These are phyloP conservation scores for Diaporthe destruens DNA, from an alignment of 2,329 filamentous ascomycete genomes.

Conservation along the genomic window DNA sequence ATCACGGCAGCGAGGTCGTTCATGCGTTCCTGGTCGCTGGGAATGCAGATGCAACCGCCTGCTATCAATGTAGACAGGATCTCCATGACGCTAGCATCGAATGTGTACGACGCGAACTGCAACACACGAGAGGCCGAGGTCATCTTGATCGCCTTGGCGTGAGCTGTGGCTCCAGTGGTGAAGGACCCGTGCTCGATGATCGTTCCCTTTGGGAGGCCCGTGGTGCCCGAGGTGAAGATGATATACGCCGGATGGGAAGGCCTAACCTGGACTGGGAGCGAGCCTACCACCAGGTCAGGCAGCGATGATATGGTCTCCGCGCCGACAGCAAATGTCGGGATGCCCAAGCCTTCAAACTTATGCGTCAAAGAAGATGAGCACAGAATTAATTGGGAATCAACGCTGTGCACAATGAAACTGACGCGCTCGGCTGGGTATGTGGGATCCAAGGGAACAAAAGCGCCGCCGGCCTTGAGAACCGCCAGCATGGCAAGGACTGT, in stretches of 20 bases:
- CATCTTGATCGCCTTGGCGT: conserved; percentile 9
- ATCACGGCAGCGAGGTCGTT: conserved; percentile 64
- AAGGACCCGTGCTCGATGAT: conserved; percentile 14
- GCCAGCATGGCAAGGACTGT: conserved; percentile 9
- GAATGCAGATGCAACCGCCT: conserved; percentile 72
- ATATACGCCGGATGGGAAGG: conserved; percentile 48
- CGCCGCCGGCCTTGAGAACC: conserved; percentile 26
- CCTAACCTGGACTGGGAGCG: conserved; percentile 13
- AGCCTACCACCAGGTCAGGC: not conserved
- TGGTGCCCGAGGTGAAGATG: conserved; percentile 66
- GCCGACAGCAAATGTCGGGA: not conserved
- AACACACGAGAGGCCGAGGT: conserved; percentile 46
- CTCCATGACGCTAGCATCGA: conserved; percentile 66
- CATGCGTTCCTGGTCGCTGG: conserved; percentile 61
- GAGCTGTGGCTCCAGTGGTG: not conserved
- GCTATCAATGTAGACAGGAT: conserved; percentile 64
- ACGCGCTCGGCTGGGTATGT: conserved; percentile 41
- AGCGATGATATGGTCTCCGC: conserved; percentile 8
- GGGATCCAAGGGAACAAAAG: conserved; percentile 23
- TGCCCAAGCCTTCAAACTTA: not conserved
- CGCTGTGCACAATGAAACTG: conserved; percentile 40
- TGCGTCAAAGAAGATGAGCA: conserved; percentile 15
- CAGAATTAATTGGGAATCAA: conserved; percentile 14
- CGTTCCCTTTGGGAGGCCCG: conserved; percentile 58
- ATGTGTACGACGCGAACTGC: conserved; percentile 66